Percentiles rank a stretch among this genome's conserved stretches.
Conservation (phyloP, 768 basidiomycete genomes). For the Crepidotus variabilis region DNA sequence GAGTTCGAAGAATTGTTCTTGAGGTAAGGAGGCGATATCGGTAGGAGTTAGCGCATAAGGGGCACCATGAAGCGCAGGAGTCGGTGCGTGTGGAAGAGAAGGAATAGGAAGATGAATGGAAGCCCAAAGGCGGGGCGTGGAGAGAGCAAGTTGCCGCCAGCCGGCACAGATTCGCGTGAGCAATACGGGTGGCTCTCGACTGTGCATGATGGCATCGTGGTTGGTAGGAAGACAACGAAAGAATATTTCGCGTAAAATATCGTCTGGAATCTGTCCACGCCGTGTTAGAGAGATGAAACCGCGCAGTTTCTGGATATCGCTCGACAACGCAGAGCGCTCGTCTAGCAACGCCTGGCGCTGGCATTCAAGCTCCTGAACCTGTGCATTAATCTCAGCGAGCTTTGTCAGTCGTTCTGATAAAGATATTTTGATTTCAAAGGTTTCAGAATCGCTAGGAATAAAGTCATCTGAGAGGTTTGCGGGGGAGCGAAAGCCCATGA, state of each 20-base stretch:
- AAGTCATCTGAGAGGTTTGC: neutral
- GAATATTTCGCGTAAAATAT: neutral
- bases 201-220: slow-evolving; percentile 5
- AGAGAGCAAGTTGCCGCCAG: slow-evolving; percentile 11
- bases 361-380: neutral
- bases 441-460: neutral
- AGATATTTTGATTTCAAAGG: neutral
- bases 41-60: neutral
- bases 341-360: neutral
- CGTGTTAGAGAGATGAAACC: neutral
- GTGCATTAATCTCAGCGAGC: neutral
- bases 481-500: neutral
- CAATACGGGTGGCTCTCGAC: slow-evolving; percentile 5
- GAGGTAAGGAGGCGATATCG: neutral
- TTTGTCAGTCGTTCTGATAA: neutral
- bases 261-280: neutral
- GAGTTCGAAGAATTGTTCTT: neutral
- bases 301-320: neutral
- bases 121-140: slow-evolving; percentile 4
- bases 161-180: slow-evolving; percentile 9
- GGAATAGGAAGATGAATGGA: neutral
- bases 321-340: neutral
- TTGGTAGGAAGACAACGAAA: neutral
- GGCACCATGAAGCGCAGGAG: neutral
- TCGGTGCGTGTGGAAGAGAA: neutral